Conservation (phyloP, 331 rosid genomes). For the Malus hybrid region DNA sequence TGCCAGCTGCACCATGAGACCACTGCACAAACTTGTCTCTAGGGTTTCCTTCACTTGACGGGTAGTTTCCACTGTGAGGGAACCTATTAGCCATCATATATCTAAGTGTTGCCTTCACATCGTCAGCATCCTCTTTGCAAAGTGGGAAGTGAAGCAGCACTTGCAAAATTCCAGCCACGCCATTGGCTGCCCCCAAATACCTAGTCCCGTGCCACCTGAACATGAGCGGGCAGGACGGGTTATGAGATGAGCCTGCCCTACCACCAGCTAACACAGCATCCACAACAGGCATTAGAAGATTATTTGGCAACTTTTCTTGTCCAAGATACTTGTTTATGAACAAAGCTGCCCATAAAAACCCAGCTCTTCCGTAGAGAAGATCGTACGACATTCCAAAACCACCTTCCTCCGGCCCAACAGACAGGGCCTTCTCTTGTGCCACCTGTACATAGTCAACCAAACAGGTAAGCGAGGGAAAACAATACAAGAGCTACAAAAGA, state of each 20-base stretch:
- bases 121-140: slow-evolving; percentile 54
- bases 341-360: slow-evolving; percentile 78
- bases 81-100: slow-evolving; percentile 78
- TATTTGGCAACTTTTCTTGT: slow-evolving; percentile 43
- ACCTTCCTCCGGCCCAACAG: slow-evolving; percentile 91
- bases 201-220: slow-evolving; percentile 93
- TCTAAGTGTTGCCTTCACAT: slow-evolving; percentile 66
- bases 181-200: slow-evolving; percentile 85
- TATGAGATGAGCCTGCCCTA: slow-evolving; percentile 79
- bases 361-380: slow-evolving; percentile 80
- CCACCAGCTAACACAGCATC: slow-evolving; percentile 86
- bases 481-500: too few species aligned
- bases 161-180: slow-evolving; percentile 78
- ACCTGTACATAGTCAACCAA: slow-evolving; percentile 29
- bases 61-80: slow-evolving; percentile 81
- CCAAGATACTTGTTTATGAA: slow-evolving; percentile 64
- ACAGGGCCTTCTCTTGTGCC: slow-evolving; percentile 75
- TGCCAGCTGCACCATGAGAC: slow-evolving; percentile 90
- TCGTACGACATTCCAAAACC: slow-evolving; percentile 98
- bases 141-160: slow-evolving; percentile 76
- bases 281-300: slow-evolving; percentile 51
- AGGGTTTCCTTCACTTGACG: slow-evolving; percentile 84
- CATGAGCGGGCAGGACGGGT: slow-evolving; percentile 76
- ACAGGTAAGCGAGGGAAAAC: not conserved
- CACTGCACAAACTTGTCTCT: slow-evolving; percentile 86